Conservation (phyloP, 768 basidiomycete species). For the Hysterangium stoloniferum region DNA sequence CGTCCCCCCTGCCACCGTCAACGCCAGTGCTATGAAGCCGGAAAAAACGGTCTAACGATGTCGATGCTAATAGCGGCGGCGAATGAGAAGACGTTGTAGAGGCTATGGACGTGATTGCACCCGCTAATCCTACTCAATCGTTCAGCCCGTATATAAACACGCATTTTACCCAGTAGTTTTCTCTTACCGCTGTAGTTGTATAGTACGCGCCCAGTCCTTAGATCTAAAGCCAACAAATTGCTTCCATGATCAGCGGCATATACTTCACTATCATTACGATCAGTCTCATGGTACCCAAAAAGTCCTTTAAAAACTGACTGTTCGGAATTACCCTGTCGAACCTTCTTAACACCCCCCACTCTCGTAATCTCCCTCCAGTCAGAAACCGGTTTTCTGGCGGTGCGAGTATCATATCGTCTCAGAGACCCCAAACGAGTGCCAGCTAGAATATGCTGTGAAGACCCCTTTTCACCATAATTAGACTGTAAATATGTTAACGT, state of each 20-base stretch:
- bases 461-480: conserved; percentile 20
- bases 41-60: conserved; percentile 59
- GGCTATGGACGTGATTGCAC: conserved; percentile 59
- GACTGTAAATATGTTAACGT: conserved; percentile 52
- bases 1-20: conserved; percentile 39
- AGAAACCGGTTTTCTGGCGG: conserved; percentile 56
- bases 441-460: conserved; percentile 47
- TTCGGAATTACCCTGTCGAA: conserved; percentile 53
- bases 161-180: no score
- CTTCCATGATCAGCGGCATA: conserved; percentile 63
- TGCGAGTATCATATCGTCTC: conserved; percentile 69
- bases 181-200: conserved; percentile 66
- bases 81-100: conserved; percentile 30
- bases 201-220: conserved; percentile 54
- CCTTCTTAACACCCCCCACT: conserved; percentile 48
- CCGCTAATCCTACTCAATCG: conserved; percentile 49
- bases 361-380: conserved; percentile 58
- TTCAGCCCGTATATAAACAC: no score
- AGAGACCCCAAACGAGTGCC: conserved; percentile 72
- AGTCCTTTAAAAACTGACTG: conserved; percentile 45
- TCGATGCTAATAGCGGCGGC: conserved; percentile 43
- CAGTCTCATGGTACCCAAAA: conserved; percentile 5
- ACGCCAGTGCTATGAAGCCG: conserved; percentile 58
- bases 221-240: conserved; percentile 57
- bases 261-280: conserved; percentile 42